A percentile compares a stretch with the other conserved stretches of the same genome.
These are phyloP conservation scores for Pneumocystis oryctolagi DNA, from an alignment of 1,139 yeast species.

Conservation along the genomic window DNA sequence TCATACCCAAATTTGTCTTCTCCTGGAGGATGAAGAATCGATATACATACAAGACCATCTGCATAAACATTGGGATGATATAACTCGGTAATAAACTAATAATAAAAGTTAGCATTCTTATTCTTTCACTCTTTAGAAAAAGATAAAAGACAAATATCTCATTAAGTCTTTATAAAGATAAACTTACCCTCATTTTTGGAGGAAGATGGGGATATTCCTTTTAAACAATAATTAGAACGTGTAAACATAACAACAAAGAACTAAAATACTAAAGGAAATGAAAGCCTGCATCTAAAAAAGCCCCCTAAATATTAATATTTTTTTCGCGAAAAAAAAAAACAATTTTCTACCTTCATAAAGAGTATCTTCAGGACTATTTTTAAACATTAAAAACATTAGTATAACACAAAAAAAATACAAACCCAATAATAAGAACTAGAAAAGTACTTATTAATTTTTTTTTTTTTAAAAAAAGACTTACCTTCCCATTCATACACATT, in stretches of 20 bases:
- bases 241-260: neutral
- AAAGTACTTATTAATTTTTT: neutral
- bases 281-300: slow-evolving; percentile 17
- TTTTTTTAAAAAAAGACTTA: slow-evolving; percentile 5
- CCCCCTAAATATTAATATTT: slow-evolving; percentile 8
- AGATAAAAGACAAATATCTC: neutral
- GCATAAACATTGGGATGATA: slow-evolving; percentile 20
- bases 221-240: neutral
- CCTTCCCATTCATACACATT: slow-evolving; percentile 20
- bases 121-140: neutral
- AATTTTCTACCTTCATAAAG: slow-evolving; percentile 16
- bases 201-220: slow-evolving; percentile 18
- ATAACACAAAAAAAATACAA: neutral
- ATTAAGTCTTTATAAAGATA: neutral
- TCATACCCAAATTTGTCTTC: slow-evolving; percentile 19
- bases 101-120: neutral
- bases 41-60: slow-evolving; percentile 18
- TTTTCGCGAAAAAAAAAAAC: neutral
- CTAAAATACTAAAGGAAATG: slow-evolving; percentile 13
- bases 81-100: slow-evolving; percentile 17
- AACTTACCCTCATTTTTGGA: slow-evolving; percentile 16
- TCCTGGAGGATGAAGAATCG: slow-evolving; percentile 19
- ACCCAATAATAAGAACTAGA: neutral
- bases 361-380: slow-evolving; percentile 19
- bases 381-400: neutral